phyloP scores from a whole-genome alignment of 352 stramenopile genomes.

The Hyaloperonospora brassicae region DNA sequence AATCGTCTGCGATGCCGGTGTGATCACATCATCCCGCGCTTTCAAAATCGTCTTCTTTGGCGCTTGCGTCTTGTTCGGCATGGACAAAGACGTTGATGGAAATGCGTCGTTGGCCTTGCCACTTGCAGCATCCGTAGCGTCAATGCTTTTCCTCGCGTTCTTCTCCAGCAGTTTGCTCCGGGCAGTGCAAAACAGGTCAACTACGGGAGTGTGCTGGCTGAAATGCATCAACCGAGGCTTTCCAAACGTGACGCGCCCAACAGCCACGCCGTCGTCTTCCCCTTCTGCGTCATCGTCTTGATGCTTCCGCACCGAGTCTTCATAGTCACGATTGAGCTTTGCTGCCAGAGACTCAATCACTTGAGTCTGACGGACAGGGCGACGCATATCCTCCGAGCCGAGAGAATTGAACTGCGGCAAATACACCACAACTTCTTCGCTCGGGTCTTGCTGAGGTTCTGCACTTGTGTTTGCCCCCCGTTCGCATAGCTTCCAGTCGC shows the following conservation, averaged over 20 bases:
- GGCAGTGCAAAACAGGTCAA: constrained; percentile 32
- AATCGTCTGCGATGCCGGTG: constrained; percentile 28
- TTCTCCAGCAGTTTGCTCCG: constrained; percentile 31
- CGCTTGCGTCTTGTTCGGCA: constrained; percentile 35
- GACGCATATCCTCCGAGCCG: constrained; percentile 45
- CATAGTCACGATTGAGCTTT: constrained; percentile 45
- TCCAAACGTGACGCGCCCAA: constrained; percentile 40
- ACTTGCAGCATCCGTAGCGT: not conserved
- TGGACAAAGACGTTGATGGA: constrained; percentile 22
- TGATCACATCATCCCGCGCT: constrained; percentile 27
- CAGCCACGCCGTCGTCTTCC: constrained; percentile 17
- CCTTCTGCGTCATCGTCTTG: constrained; percentile 18
- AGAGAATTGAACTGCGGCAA: constrained; percentile 57
- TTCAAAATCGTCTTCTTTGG: constrained; percentile 58
- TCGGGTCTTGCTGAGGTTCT: constrained; percentile 17
- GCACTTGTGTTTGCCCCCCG: constrained; percentile 3
- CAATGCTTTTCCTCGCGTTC: not conserved
- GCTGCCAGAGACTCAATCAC: constrained; percentile 47
- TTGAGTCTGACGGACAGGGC: constrained; percentile 42
- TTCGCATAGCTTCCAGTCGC: constrained; percentile 26
- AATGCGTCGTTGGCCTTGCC: constrained; percentile 10
- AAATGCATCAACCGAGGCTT: constrained; percentile 45
- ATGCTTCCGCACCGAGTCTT: constrained; percentile 38
- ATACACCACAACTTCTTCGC: constrained; percentile 36
- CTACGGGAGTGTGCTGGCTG: constrained; percentile 24